Percentiles rank a stretch among this genome's conserved stretches.
Conservation (phyloP, 2,329 filamentous ascomycete species). For the Harringtonia lauricola region DNA sequence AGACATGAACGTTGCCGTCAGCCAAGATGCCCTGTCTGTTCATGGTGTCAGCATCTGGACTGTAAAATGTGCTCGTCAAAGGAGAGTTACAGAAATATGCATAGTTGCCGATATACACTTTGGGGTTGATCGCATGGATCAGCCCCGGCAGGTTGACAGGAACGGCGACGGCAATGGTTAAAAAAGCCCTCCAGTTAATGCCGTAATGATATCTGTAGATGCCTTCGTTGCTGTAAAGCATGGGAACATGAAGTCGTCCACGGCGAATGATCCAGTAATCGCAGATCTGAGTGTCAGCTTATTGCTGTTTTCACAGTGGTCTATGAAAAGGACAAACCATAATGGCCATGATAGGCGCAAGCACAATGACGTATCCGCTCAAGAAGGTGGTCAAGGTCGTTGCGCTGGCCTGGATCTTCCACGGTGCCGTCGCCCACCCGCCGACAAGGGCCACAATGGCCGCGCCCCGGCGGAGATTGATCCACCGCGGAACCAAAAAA, state of each 20-base stretch:
- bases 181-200: conserved; percentile 12
- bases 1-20: conserved; percentile 1
- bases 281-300: conserved; percentile 8
- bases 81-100: conserved; percentile 1
- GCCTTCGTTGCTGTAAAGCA: conserved; percentile 23
- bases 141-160: conserved; percentile 9
- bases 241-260: conserved; percentile 22
- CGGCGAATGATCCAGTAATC: conserved; percentile 28
- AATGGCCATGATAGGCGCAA: conserved; percentile 17
- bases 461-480: conserved; percentile 24
- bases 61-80: neutral
- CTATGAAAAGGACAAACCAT: conserved; percentile 13
- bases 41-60: neutral
- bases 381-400: conserved; percentile 11
- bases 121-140: conserved; percentile 4
- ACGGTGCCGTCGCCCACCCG: conserved; percentile 16
- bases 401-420: conserved; percentile 14
- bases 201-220: conserved; percentile 20
- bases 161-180: conserved; percentile 3
- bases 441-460: conserved; percentile 11
- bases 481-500: conserved; percentile 21
- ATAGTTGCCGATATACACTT: conserved; percentile 1
- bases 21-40: conserved; percentile 3
- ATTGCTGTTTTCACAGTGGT: too few relatives aligned
- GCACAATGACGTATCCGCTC: conserved; percentile 12